Evolutionary conservation across 2,329 filamentous ascomycete species (phyloP).

Genomic region (Clarireedia monteithiana): DNA sequence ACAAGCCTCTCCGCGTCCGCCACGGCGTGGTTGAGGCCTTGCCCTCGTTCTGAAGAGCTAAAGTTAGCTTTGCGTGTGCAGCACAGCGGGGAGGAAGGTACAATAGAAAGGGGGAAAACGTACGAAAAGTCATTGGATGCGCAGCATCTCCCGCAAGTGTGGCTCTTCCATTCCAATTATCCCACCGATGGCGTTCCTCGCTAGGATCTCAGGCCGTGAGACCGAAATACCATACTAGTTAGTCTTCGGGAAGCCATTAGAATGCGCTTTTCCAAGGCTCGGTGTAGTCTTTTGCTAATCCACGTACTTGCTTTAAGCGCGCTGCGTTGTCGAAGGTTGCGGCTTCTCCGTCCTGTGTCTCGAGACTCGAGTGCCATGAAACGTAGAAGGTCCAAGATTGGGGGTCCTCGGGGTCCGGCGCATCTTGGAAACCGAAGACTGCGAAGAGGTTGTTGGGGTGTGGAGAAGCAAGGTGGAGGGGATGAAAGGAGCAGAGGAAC

Average conservation of each 20-base stretch:
- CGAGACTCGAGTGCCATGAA: conserved; percentile 33
- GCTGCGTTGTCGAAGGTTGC: conserved; percentile 30
- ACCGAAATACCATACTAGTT: conserved; percentile 26
- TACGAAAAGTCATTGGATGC: conserved; percentile 32
- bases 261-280: conserved; percentile 39
- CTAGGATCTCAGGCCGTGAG: conserved; percentile 29
- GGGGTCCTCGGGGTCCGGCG: conserved; percentile 30
- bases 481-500: conserved; percentile 36
- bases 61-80: conserved; percentile 1
- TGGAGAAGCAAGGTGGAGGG: conserved; percentile 35
- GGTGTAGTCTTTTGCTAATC: conserved; percentile 31
- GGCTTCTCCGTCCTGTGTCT: conserved; percentile 34
- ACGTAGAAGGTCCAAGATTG: conserved; percentile 40
- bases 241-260: conserved; percentile 28
- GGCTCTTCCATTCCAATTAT: conserved; percentile 27
- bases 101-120: conserved; percentile 9
- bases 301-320: conserved; percentile 34
- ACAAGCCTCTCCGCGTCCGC: conserved; percentile 36
- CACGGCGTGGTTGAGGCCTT: conserved; percentile 41
- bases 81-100: background rate
- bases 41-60: conserved; percentile 37
- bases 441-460: conserved; percentile 38
- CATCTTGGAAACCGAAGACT: conserved; percentile 39
- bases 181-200: conserved; percentile 26
- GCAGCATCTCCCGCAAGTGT: conserved; percentile 31